These are phyloP conservation scores for Penicillium corylophilum DNA, from an alignment of 2,329 filamentous ascomycete species.

Conservation along the genomic window DNA sequence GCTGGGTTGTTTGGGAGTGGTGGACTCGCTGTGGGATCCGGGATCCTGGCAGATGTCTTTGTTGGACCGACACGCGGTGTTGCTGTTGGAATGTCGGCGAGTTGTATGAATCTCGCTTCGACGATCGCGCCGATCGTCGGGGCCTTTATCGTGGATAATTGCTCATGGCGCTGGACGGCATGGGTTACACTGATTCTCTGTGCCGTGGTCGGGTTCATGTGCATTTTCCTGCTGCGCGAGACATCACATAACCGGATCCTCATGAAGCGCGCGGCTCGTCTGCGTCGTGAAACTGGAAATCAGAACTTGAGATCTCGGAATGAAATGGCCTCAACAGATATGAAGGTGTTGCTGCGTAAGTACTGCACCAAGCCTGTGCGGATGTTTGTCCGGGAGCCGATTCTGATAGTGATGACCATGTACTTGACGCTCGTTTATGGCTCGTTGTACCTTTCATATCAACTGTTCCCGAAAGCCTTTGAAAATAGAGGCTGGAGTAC, in stretches of 20 bases:
- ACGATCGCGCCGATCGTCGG: slow-evolving; percentile 49
- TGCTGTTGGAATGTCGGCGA: slow-evolving; percentile 43
- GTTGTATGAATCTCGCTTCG: slow-evolving; percentile 49
- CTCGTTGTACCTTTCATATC: slow-evolving; percentile 29
- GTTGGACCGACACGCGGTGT: slow-evolving; percentile 44
- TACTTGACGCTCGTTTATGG: slow-evolving; percentile 37
- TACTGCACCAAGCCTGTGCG: slow-evolving; percentile 43
- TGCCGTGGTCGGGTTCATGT: slow-evolving; percentile 40
- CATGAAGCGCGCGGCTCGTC: slow-evolving; percentile 43
- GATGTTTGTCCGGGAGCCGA: slow-evolving; percentile 48
- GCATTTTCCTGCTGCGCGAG: slow-evolving; percentile 48
- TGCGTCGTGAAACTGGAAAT: slow-evolving; percentile 48
- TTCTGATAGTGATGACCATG: slow-evolving; percentile 45
- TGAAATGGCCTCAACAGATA: slow-evolving; percentile 39
- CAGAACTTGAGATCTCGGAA: slow-evolving; percentile 41
- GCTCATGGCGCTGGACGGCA: slow-evolving; percentile 56
- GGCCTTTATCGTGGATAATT: slow-evolving; percentile 47
- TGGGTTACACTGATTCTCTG: slow-evolving; percentile 54
- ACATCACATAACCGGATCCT: slow-evolving; percentile 50
- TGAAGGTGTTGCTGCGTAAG: slow-evolving; percentile 36
- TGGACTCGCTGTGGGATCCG: slow-evolving; percentile 50
- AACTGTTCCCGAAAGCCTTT: slow-evolving; percentile 36
- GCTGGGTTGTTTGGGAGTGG: slow-evolving; percentile 51
- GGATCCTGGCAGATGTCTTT: slow-evolving; percentile 49
- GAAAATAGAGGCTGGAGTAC: slow-evolving; percentile 28